Evolutionary conservation across 495 filamentous ascomycete genomes (phyloP).

Genomic region (Friedmanniomyces simplex): DNA sequence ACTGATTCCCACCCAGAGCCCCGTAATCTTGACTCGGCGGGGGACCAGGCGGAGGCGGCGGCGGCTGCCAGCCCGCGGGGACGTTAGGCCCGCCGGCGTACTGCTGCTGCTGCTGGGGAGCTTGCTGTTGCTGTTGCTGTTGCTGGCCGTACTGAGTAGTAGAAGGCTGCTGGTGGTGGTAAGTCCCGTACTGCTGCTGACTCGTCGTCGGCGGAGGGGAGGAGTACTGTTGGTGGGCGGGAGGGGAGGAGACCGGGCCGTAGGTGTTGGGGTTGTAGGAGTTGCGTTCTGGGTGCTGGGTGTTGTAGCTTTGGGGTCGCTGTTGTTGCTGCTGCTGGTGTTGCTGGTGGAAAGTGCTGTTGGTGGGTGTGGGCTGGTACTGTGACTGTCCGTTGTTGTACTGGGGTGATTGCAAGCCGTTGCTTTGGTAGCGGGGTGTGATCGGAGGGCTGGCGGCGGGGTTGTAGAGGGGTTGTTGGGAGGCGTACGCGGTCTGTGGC

Average conservation of each 20-base stretch:
- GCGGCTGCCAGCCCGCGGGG: conserved; percentile 78
- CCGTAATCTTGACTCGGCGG: conserved; percentile 56
- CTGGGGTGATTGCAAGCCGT: neutral
- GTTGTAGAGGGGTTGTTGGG: conserved; percentile 24
- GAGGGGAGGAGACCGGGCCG: conserved; percentile 30
- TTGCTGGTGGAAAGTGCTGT: conserved; percentile 20
- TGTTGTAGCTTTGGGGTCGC: conserved; percentile 21
- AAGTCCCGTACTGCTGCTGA: conserved; percentile 16
- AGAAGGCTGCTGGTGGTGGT: conserved; percentile 5
- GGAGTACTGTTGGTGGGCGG: conserved; percentile 28
- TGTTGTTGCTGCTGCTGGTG: conserved; percentile 17
- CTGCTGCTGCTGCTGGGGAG: conserved; percentile 18
- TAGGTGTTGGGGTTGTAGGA: conserved; percentile 36
- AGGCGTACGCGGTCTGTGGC: conserved; percentile 28
- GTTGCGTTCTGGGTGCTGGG: conserved; percentile 20
- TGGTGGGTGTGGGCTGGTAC: conserved; percentile 9
- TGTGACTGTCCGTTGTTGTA: neutral
- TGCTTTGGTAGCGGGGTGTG: conserved; percentile 23
- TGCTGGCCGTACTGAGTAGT: conserved; percentile 21
- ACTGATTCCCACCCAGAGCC: conserved; percentile 36
- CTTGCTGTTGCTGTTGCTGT: conserved; percentile 19
- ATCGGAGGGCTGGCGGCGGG: conserved; percentile 29
- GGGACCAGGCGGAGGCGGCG: conserved; percentile 69
- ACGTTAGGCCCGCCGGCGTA: conserved; percentile 29
- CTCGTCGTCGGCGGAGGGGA: neutral